A percentile compares a stretch with the other conserved stretches of the same genome.
phyloP scores from a whole-genome alignment of 768 basidiomycete species.

The Coprinopsis strossmayeri region DNA sequence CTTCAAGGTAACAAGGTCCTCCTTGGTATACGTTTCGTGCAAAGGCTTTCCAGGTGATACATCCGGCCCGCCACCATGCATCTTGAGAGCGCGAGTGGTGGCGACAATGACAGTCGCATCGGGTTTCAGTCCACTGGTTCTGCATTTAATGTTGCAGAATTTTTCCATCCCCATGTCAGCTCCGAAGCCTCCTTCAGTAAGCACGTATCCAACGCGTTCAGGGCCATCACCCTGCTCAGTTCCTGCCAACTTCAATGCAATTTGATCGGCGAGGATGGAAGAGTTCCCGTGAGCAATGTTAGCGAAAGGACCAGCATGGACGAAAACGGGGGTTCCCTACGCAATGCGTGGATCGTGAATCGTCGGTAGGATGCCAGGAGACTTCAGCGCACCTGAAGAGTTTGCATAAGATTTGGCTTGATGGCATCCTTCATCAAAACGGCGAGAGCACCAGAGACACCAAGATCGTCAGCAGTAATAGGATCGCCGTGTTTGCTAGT shows the following conservation, averaged over 20 bases:
- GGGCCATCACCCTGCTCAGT: slow-evolving; percentile 84
- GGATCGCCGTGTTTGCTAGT: slow-evolving; percentile 87
- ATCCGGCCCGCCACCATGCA: slow-evolving; percentile 98
- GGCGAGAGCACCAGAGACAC: slow-evolving; percentile 90
- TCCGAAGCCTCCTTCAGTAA: slow-evolving; percentile 98
- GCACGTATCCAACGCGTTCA: slow-evolving; percentile 84
- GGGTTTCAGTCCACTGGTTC: slow-evolving; percentile 85
- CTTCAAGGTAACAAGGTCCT: slow-evolving; percentile 83
- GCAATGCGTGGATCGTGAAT: slow-evolving; percentile 1
- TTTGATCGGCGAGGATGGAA: slow-evolving; percentile 94
- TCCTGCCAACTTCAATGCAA: slow-evolving; percentile 95
- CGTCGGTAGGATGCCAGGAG: no score
- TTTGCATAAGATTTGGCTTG: slow-evolving; percentile 99
- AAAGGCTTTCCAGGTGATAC: slow-evolving; percentile 94
- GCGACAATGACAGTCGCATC: slow-evolving; percentile 96
- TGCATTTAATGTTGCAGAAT: slow-evolving; percentile 99
- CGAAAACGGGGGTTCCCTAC: slow-evolving; percentile 95
- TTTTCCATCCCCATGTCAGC: slow-evolving; percentile 99
- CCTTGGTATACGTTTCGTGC: slow-evolving; percentile 89
- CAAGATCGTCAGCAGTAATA: slow-evolving; percentile 94
- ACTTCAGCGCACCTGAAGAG: slow-evolving; percentile 58
- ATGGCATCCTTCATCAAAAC: slow-evolving; percentile 99
- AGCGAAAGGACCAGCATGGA: slow-evolving; percentile 97
- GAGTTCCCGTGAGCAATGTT: slow-evolving; percentile 99
- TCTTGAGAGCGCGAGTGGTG: slow-evolving; percentile 95